Evolutionary conservation across 768 basidiomycete genomes (phyloP).

Genomic region (Suillus variegatus): DNA sequence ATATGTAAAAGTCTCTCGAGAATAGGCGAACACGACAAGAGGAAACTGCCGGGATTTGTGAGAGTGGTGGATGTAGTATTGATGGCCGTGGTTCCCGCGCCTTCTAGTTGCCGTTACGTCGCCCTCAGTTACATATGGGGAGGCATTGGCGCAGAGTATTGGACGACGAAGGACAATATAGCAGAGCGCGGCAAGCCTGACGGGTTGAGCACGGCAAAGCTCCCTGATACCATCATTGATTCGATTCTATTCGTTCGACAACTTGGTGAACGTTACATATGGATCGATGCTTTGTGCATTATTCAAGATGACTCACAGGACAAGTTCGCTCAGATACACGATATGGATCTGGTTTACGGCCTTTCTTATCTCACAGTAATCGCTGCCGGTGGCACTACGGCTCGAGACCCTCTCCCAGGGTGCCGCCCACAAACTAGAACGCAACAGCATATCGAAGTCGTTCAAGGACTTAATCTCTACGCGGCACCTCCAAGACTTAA

Average conservation of each 20-base stretch:
- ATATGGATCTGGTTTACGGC: conserved; percentile 25
- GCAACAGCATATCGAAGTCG: background rate
- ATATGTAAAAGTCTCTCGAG: too few relatives aligned
- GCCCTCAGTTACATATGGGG: too few relatives aligned
- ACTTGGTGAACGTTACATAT: conserved; percentile 26
- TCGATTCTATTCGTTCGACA: conserved; percentile 20
- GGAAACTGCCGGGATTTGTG: too few relatives aligned
- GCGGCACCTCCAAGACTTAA: too few relatives aligned
- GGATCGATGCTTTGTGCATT: conserved; percentile 29
- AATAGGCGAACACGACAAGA: too few relatives aligned
- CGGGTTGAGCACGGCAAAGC: conserved; percentile 2
- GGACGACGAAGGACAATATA: conserved; percentile 8
- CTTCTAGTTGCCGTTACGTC: too few relatives aligned
- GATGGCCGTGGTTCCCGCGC: too few relatives aligned
- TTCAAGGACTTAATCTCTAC: too few relatives aligned
- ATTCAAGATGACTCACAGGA: conserved; percentile 20
- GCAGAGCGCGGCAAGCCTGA: background rate
- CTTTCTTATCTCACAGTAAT: conserved; percentile 20
- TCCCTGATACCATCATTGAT: conserved; percentile 26
- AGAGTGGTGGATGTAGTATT: too few relatives aligned
- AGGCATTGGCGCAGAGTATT: background rate
- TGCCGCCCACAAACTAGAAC: conserved; percentile 11
- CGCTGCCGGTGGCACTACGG: conserved; percentile 11
- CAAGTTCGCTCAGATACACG: conserved; percentile 19
- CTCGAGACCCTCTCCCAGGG: too few relatives aligned